Base-by-base conservation (phyloP, 208 protist species). In the Leishmania major region DNA sequence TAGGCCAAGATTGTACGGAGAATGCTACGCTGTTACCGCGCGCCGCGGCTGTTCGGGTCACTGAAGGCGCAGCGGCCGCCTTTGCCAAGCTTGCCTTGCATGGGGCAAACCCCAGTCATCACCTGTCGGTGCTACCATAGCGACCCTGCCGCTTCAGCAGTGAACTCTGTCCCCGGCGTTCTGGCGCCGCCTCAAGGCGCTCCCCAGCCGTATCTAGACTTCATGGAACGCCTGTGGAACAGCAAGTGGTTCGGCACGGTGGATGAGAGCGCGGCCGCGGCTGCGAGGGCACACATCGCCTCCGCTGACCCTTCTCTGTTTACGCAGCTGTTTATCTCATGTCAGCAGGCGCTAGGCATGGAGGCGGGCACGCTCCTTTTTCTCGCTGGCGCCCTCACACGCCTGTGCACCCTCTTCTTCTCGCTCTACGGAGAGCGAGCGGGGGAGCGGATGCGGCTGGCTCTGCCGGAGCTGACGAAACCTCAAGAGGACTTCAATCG, bases 361-460 rank as follows among this genome's bases (percentile, higher is more conserved):
- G 91, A 96, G 51, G 84, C 91, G 22, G 90, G 90, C 19, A 77
- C 82, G 35, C 72, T 93, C 35, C 66, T 98, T 28, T 35, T 96
- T 43, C 66, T 92, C 67, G 79, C 90, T 55, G 95, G 95, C 22
- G 88, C 79, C 40, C 51, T 87, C 25, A 91, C 85, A 40, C 92
- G 95, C 35, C 79, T 96, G 19, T 75, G 84, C 55, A 96, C 93
- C 37, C 87, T 98, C 37, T 77, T 72, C 75, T 90, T 93, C 78
- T 95, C 93, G 4, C 81, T 98, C n/a, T 95, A 95, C 81, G 93
- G 91, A n/a, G 95, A 98, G 75, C 91, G 95, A 10, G 93, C 95
- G 0, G 85, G 87, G 31, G 88, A 90, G 72, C 86, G 93, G 59
- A 95, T 98, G 95, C 92, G 90, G 75, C 84, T 89, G 28, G 95